Evolutionary conservation across 345 rosid genomes (phyloP).

Genomic region (Populus alba): DNA sequence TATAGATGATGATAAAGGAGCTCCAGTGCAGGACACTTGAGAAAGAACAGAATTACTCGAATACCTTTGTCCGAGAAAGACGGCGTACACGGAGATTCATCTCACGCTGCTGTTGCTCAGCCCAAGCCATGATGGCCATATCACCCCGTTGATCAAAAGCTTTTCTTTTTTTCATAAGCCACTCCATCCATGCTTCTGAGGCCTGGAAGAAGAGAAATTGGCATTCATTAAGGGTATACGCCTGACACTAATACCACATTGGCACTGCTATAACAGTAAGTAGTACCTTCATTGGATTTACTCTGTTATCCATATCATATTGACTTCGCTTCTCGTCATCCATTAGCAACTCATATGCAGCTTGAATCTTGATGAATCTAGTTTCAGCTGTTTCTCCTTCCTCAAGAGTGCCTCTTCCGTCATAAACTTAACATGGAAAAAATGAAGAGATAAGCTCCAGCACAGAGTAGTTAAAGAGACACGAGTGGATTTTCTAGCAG

Average conservation of each 20-base stretch:
- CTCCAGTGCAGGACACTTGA: not conserved
- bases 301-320: slow-evolving; percentile 77
- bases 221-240: not conserved
- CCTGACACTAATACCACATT: not conserved
- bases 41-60: not conserved
- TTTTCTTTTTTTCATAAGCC: slow-evolving; percentile 86
- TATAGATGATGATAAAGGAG: slow-evolving; percentile 5
- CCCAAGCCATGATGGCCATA: slow-evolving; percentile 94
- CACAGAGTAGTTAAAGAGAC: slow-evolving; percentile 4
- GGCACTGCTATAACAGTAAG: not conserved
- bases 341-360: slow-evolving; percentile 91
- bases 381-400: slow-evolving; percentile 95
- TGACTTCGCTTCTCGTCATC: slow-evolving; percentile 67
- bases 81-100: slow-evolving; percentile 78
- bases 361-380: slow-evolving; percentile 97
- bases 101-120: slow-evolving; percentile 94
- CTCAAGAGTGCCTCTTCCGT: slow-evolving; percentile 86
- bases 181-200: slow-evolving; percentile 97
- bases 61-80: slow-evolving; percentile 87
- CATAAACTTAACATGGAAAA: slow-evolving; percentile 55
- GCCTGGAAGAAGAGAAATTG: slow-evolving; percentile 50
- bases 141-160: slow-evolving; percentile 95
- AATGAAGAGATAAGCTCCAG: slow-evolving; percentile 9
- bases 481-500: not conserved
- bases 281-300: slow-evolving; percentile 85